Percentiles rank a stretch among this genome's conserved stretches.
phyloP scores from a whole-genome alignment of 2,329 filamentous ascomycete genomes.

The Diplodia mutila region DNA sequence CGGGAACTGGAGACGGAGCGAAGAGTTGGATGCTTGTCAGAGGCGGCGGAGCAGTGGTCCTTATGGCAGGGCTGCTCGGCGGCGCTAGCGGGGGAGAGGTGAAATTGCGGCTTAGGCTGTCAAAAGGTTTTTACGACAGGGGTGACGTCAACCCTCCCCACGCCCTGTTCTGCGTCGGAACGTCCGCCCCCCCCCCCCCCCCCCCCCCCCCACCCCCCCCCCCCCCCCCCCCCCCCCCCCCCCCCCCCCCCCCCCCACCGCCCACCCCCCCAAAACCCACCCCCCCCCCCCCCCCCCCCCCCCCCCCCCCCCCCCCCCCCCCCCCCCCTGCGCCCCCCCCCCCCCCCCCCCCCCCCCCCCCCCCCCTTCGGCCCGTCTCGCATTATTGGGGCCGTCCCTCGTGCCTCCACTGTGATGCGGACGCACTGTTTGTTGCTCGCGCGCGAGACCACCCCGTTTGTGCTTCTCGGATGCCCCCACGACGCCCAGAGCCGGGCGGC shows the following conservation, averaged over 20 bases:
- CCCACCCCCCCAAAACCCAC: too few species aligned
- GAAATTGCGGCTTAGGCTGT: slow-evolving; percentile 19
- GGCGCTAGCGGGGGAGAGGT: slow-evolving; percentile 9
- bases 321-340: too few species aligned
- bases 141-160: slow-evolving; percentile 16
- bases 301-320: too few species aligned
- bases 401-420: not conserved
- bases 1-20: not conserved
- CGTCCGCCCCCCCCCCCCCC: too few species aligned
- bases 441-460: not conserved
- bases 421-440: not conserved
- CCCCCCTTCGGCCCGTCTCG: slow-evolving; percentile 2
- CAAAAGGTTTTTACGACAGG: slow-evolving; percentile 15
- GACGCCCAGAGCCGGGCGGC: not conserved
- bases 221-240: too few species aligned
- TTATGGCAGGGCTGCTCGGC: slow-evolving; percentile 18
- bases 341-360: too few species aligned
- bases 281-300: too few species aligned
- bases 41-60: slow-evolving; percentile 12
- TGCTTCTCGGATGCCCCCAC: not conserved
- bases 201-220: too few species aligned
- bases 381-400: not conserved
- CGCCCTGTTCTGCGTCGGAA: not conserved
- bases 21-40: not conserved
- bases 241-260: too few species aligned